A percentile compares a stretch with the other conserved stretches of the same genome.
These are phyloP conservation scores for Hypoxylon cercidicola DNA, from an alignment of 495 filamentous ascomycete genomes.

Conservation along the genomic window DNA sequence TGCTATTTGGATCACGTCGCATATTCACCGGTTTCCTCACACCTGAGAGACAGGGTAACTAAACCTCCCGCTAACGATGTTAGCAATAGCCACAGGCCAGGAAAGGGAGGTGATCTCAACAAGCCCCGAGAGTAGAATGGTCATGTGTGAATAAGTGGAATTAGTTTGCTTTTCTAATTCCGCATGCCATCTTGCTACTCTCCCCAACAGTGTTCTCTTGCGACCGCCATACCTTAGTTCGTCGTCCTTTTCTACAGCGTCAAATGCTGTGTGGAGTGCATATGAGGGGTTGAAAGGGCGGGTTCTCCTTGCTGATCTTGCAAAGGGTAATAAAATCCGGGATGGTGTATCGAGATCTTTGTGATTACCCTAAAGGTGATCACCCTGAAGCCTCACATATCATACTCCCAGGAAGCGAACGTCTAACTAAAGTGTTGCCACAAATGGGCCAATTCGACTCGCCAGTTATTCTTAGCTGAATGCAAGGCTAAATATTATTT, in stretches of 20 bases:
- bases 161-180: neutral
- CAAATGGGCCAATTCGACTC: neutral
- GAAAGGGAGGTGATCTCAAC: slow-evolving; percentile 29
- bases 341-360: neutral
- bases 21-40: slow-evolving; percentile 24
- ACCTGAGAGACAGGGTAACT: slow-evolving; percentile 4
- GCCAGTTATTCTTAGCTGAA: neutral
- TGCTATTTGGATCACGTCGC: slow-evolving; percentile 6
- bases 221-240: neutral
- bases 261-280: neutral
- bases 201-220: neutral
- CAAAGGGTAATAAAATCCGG: neutral
- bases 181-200: slow-evolving; percentile 1
- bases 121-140: neutral
- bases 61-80: slow-evolving; percentile 12
- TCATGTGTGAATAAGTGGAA: slow-evolving; percentile 2
- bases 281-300: neutral
- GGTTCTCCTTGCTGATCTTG: neutral
- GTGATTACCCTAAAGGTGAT: too few relatives aligned
- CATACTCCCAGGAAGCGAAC: too few relatives aligned
- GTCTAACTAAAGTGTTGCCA: neutral
- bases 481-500: neutral
- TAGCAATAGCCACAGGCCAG: slow-evolving; percentile 1
- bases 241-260: neutral
- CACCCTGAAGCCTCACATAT: too few relatives aligned